phyloP scores from a whole-genome alignment of 352 stramenopile genomes.

The Thalassiosira gravida region DNA sequence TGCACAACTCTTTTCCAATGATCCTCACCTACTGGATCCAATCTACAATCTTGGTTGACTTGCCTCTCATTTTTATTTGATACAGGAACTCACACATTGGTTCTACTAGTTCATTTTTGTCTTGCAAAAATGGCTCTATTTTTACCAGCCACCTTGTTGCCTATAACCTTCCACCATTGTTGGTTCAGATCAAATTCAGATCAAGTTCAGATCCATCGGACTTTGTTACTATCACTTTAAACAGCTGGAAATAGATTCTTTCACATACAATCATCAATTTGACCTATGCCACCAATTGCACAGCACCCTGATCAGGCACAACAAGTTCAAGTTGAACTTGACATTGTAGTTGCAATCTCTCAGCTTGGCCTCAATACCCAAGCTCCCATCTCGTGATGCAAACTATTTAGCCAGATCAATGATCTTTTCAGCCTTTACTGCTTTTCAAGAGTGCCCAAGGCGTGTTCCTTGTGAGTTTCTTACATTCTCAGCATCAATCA shows the following conservation, averaged over 20 bases:
- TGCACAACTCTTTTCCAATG: neutral
- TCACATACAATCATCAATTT: neutral
- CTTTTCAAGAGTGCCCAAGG: neutral
- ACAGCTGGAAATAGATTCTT: neutral
- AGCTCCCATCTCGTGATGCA: neutral
- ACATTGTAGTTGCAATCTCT: neutral
- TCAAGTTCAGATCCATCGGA: neutral
- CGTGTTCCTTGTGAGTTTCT: neutral
- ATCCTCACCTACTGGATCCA: neutral
- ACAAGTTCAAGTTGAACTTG: neutral
- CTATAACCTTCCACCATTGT: neutral
- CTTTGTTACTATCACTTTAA: neutral
- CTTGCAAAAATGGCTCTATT: neutral
- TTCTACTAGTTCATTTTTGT: neutral
- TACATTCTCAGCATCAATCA: neutral
- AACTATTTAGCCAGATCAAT: neutral
- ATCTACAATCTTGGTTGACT: neutral
- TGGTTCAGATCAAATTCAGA: neutral
- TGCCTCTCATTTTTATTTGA: neutral
- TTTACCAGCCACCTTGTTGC: neutral
- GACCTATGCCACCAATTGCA: neutral
- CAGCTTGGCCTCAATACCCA: neutral
- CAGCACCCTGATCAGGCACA: neutral
- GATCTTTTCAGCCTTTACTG: neutral
- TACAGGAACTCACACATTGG: neutral